Evolutionary conservation across 257 asterid genomes (phyloP).

Genomic region (Gynochthodes officinalis): DNA sequence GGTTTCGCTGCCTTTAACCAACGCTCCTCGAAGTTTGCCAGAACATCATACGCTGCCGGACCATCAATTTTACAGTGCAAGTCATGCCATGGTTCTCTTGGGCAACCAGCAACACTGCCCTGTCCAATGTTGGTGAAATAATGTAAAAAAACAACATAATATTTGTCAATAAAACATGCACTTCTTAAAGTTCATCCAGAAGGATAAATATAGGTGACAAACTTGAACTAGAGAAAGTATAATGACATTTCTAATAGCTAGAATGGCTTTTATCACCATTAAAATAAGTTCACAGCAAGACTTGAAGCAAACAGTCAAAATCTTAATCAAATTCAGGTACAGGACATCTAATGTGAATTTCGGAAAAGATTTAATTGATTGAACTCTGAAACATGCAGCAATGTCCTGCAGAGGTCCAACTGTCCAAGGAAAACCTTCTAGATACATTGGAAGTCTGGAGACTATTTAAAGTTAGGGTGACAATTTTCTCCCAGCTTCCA

Average conservation of each 20-base stretch:
- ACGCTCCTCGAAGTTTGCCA: conserved; percentile 86
- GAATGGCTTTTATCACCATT: neutral
- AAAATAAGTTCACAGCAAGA: neutral
- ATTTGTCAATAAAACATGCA: neutral
- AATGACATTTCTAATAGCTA: neutral
- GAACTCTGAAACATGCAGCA: neutral
- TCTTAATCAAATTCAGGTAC: neutral
- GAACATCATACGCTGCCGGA: conserved; percentile 96
- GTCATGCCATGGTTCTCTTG: conserved; percentile 99
- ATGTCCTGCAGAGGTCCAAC: neutral
- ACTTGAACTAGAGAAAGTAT: neutral
- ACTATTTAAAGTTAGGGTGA: neutral
- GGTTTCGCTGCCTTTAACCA: conserved; percentile 95
- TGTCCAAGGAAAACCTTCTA: neutral
- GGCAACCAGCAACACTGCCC: conserved; percentile 79
- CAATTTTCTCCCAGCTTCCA: neutral
- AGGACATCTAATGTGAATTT: neutral
- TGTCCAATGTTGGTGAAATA: conserved; percentile 26
- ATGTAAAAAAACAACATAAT: neutral
- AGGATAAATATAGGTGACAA: neutral
- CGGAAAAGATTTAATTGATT: neutral
- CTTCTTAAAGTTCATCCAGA: neutral
- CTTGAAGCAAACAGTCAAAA: neutral
- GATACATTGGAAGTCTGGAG: neutral
- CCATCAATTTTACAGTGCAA: conserved; percentile 93